phyloP scores from a whole-genome alignment of 345 rosid species.

The Salix suchowensis region DNA sequence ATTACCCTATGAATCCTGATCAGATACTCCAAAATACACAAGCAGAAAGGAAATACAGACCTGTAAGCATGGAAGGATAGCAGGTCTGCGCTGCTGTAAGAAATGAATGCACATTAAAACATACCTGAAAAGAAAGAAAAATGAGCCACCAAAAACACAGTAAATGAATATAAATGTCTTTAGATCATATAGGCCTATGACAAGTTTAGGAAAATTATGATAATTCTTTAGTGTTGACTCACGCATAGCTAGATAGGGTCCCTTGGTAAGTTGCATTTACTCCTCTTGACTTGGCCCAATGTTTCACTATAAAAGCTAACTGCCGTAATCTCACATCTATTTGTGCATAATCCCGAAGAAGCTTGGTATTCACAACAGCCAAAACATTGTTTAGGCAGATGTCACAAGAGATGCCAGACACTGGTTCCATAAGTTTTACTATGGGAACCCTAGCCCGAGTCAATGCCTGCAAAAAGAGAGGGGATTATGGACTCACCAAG shows the following conservation, averaged over 20 bases:
- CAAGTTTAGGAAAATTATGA: constrained; percentile 6
- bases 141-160: neutral
- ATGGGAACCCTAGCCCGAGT: constrained; percentile 95
- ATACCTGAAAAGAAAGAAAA: constrained; percentile 50
- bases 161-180: neutral
- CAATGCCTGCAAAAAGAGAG: constrained; percentile 49
- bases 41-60: constrained; percentile 26
- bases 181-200: neutral
- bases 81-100: constrained; percentile 82
- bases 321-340: constrained; percentile 82
- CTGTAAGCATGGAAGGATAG: constrained; percentile 98
- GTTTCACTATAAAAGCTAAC: constrained; percentile 84
- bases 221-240: constrained; percentile 33
- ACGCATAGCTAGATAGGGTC: constrained; percentile 98
- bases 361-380: constrained; percentile 97
- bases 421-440: constrained; percentile 97
- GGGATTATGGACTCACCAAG: constrained; percentile 6
- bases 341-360: constrained; percentile 71
- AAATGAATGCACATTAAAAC: constrained; percentile 97
- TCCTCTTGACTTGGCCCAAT: constrained; percentile 95
- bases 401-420: constrained; percentile 86
- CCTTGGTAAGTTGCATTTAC: constrained; percentile 96
- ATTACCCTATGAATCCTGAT: neutral
- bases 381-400: constrained; percentile 88
- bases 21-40: neutral